Conservation (phyloP, 2,329 filamentous ascomycete genomes). For the Colletotrichum falcatum region DNA sequence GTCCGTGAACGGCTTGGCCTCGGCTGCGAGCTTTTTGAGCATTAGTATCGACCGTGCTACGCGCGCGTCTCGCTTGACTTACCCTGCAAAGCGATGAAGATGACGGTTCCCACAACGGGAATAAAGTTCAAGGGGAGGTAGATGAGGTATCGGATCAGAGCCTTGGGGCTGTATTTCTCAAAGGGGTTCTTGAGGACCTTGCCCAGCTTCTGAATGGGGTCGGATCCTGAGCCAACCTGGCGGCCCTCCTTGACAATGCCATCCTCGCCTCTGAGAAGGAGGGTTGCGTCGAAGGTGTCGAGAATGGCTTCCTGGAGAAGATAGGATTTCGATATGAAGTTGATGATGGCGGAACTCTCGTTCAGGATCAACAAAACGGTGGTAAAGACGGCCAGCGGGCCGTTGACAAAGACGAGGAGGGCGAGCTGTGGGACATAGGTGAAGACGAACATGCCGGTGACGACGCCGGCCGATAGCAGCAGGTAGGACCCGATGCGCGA, state of each 20-base stretch:
- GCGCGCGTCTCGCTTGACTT: constrained; percentile 45
- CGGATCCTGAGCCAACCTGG: constrained; percentile 73
- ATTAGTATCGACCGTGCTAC: constrained; percentile 1
- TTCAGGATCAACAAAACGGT: constrained; percentile 76
- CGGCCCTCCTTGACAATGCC: constrained; percentile 80
- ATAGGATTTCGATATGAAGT: constrained; percentile 73
- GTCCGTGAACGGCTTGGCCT: constrained; percentile 63
- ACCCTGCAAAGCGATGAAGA: constrained; percentile 84
- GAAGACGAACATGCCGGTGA: constrained; percentile 86
- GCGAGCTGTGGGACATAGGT: constrained; percentile 89
- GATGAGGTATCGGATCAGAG: constrained; percentile 82
- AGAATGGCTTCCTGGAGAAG: constrained; percentile 85
- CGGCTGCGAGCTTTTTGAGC: constrained; percentile 52
- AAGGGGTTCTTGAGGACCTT: constrained; percentile 70
- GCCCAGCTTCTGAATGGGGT: constrained; percentile 68
- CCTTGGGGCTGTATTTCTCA: constrained; percentile 67
- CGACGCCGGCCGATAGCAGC: constrained; percentile 77
- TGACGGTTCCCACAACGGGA: constrained; percentile 83
- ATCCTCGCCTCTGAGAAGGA: constrained; percentile 63
- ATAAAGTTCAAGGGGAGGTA: constrained; percentile 95
- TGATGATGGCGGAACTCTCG: constrained; percentile 70
- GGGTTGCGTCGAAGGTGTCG: constrained; percentile 87
- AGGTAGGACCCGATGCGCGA: constrained; percentile 71
- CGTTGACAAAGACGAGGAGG: constrained; percentile 85
- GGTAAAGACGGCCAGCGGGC: constrained; percentile 81